These are phyloP conservation scores for Solanum bukasovii DNA, from an alignment of 257 asterid genomes.

Conservation along the genomic window DNA sequence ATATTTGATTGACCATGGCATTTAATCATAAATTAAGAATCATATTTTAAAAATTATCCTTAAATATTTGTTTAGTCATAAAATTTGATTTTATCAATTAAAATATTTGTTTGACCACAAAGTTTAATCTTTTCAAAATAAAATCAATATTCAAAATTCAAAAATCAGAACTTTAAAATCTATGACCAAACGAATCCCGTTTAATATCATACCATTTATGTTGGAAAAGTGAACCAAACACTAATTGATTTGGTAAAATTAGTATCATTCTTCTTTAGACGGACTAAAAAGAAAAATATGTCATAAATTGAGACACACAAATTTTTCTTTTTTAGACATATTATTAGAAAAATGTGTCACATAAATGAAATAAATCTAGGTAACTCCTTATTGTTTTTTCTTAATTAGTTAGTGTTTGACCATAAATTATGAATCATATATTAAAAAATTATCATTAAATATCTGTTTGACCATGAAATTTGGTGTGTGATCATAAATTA, in stretches of 20 bases:
- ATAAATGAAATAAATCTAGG: accelerated
- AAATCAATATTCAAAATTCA: no score
- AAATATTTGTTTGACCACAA: background rate
- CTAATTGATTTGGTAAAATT: background rate
- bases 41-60: no score
- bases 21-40: no score
- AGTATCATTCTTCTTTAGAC: background rate
- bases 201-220: background rate
- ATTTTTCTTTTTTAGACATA: background rate
- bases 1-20: no score
- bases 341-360: background rate
- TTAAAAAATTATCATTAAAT: background rate
- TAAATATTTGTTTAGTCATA: no score
- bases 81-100: no score
- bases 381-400: background rate
- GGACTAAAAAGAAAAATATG: accelerated
- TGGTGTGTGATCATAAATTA: background rate
- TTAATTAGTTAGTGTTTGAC: background rate
- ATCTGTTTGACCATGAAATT: background rate
- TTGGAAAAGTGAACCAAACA: background rate
- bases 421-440: background rate
- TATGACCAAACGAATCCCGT: background rate
- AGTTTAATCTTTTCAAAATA: background rate
- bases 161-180: no score
- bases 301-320: background rate